These are phyloP conservation scores for Talaromyces sp. DNA, from an alignment of 2,329 filamentous ascomycete genomes.

Conservation along the genomic window DNA sequence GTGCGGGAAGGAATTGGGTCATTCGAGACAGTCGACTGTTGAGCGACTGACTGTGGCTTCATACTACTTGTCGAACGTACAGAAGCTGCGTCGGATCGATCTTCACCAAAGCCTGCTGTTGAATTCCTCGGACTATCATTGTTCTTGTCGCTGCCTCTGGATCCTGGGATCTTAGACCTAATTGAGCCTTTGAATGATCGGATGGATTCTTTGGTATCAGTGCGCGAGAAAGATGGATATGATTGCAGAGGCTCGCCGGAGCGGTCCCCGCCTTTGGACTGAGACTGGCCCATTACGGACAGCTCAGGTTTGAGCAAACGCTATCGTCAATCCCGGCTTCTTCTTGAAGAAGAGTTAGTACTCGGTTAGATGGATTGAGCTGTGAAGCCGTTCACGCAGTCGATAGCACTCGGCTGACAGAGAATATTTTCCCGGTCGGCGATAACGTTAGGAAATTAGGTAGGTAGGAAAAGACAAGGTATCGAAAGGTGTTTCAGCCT, in stretches of 20 bases:
- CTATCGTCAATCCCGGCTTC: slow-evolving; percentile 19
- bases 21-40: slow-evolving; percentile 37
- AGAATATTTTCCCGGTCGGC: slow-evolving; percentile 21
- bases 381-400: slow-evolving; percentile 22
- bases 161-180: slow-evolving; percentile 81
- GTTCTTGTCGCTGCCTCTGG: slow-evolving; percentile 27
- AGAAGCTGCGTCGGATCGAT: slow-evolving; percentile 72
- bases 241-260: slow-evolving; percentile 67
- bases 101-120: slow-evolving; percentile 52
- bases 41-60: slow-evolving; percentile 32
- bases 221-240: slow-evolving; percentile 86
- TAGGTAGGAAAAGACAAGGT: slow-evolving; percentile 23
- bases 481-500: neutral
- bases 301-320: slow-evolving; percentile 27
- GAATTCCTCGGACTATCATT: slow-evolving; percentile 81
- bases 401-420: slow-evolving; percentile 18
- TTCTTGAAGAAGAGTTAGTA: neutral
- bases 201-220: slow-evolving; percentile 88
- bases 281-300: slow-evolving; percentile 50
- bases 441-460: slow-evolving; percentile 28
- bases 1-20: slow-evolving; percentile 46
- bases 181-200: slow-evolving; percentile 78
- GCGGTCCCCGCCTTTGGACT: slow-evolving; percentile 51
- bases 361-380: slow-evolving; percentile 11
- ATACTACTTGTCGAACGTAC: slow-evolving; percentile 64